Conservation (phyloP, 495 filamentous ascomycete species). For the Aspergillus campestris region DNA sequence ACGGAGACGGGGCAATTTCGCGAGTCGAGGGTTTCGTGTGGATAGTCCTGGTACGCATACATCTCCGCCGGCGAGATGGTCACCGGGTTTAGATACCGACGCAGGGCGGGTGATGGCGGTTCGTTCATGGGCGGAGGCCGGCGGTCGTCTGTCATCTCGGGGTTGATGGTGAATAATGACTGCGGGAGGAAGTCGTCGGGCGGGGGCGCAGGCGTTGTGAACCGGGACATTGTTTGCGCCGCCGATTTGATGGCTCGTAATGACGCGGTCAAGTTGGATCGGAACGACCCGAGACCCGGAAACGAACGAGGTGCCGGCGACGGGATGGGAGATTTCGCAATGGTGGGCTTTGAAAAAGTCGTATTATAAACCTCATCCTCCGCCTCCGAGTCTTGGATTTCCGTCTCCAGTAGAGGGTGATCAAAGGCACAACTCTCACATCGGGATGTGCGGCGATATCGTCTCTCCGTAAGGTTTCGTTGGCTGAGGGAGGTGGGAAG, state of each 20-base stretch:
- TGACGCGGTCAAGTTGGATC: constrained; percentile 92
- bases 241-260: constrained; percentile 78
- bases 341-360: constrained; percentile 9
- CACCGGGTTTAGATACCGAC: constrained; percentile 86
- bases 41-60: constrained; percentile 45
- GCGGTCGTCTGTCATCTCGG: constrained; percentile 80
- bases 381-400: constrained; percentile 23
- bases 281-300: constrained; percentile 52
- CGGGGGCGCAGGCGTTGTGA: constrained; percentile 63
- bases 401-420: constrained; percentile 46
- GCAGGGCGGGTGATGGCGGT: constrained; percentile 74
- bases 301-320: constrained; percentile 21
- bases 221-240: constrained; percentile 71
- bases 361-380: constrained; percentile 15
- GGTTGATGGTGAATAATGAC: constrained; percentile 68
- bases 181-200: constrained; percentile 86
- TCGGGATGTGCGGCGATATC: constrained; percentile 32
- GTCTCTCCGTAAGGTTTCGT: constrained; percentile 32
- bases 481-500: constrained; percentile 30
- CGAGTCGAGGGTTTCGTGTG: constrained; percentile 22
- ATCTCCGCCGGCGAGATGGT: constrained; percentile 59
- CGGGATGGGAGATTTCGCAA: constrained; percentile 16
- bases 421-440: constrained; percentile 46
- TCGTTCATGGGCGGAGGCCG: constrained; percentile 69
- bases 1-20: constrained; percentile 63